Evolutionary conservation across 345 rosid species (phyloP).

Genomic region (Gossypium anomalum): DNA sequence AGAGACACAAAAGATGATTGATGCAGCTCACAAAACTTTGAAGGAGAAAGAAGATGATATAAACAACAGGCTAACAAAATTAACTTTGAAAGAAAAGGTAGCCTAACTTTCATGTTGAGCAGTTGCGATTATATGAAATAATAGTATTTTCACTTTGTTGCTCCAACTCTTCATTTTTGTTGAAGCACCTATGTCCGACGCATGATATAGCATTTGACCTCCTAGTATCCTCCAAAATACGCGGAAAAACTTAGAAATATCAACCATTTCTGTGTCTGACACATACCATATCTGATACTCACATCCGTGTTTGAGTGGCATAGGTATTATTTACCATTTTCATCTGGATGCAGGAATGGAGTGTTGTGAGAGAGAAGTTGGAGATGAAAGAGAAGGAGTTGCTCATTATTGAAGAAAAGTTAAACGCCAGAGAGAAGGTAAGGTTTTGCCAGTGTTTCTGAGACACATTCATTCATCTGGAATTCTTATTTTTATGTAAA

Average conservation of each 20-base stretch:
- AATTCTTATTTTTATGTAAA: background rate
- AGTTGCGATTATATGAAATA: background rate
- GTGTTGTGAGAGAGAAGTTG: slow-evolving; percentile 46
- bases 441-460: slow-evolving; percentile 16
- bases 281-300: background rate
- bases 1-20: slow-evolving; percentile 68
- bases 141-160: background rate
- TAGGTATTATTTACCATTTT: slow-evolving; percentile 7
- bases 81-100: slow-evolving; percentile 66
- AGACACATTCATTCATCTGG: background rate
- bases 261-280: background rate
- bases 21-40: slow-evolving; percentile 50
- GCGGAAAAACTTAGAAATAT: background rate
- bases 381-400: slow-evolving; percentile 67
- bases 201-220: background rate
- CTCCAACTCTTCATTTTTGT: background rate
- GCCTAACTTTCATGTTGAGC: slow-evolving; percentile 16
- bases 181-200: background rate
- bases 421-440: slow-evolving; percentile 78
- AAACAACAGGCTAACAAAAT: slow-evolving; percentile 50
- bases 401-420: slow-evolving; percentile 57
- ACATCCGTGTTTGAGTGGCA: background rate
- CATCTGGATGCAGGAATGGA: slow-evolving; percentile 50
- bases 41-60: slow-evolving; percentile 69
- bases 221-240: background rate